phyloP scores from a whole-genome alignment of 2,329 filamentous ascomycete species.

The Tolypocladium cylindrosporum region DNA sequence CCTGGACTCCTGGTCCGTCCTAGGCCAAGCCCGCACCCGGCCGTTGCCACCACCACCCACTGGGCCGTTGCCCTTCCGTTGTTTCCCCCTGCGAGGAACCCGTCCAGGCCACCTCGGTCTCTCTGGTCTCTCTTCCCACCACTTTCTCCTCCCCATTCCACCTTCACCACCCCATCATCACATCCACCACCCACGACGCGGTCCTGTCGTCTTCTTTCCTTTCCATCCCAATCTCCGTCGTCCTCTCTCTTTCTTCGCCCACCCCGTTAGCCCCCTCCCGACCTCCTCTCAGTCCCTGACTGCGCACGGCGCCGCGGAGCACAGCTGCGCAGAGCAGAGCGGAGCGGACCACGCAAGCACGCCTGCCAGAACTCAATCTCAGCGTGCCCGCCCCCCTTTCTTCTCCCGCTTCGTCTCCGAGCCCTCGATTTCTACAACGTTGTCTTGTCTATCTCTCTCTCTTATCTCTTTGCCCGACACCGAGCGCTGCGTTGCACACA shows the following conservation, averaged over 20 bases:
- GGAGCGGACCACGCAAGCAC: slow-evolving; percentile 3
- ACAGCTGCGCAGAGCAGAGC: slow-evolving; percentile 4
- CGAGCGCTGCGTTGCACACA: slow-evolving; percentile 13
- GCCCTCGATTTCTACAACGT: slow-evolving; percentile 3
- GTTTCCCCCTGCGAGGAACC: background rate
- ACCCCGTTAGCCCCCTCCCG: slow-evolving; percentile 12
- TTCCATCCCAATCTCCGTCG: slow-evolving; percentile 16
- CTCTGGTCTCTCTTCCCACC: slow-evolving; percentile 2
- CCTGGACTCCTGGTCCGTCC: background rate
- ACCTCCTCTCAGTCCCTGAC: slow-evolving; percentile 12
- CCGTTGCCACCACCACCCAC: background rate
- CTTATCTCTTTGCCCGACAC: slow-evolving; percentile 8
- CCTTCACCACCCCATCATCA: slow-evolving; percentile 5
- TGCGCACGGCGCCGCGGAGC: slow-evolving; percentile 5
- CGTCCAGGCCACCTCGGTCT: background rate
- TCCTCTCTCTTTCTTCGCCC: slow-evolving; percentile 13
- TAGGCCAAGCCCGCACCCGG: slow-evolving; percentile 1
- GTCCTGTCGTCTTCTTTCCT: slow-evolving; percentile 13
- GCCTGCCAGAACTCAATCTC: slow-evolving; percentile 6
- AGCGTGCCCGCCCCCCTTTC: slow-evolving; percentile 19
- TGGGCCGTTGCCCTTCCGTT: background rate
- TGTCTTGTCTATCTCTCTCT: slow-evolving; percentile 10
- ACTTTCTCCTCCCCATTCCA: slow-evolving; percentile 4
- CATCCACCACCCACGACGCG: background rate
- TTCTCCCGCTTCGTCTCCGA: slow-evolving; percentile 15